Conservation (phyloP, 192 early-diverging fungal genomes). For the Gonapodya sp. region DNA sequence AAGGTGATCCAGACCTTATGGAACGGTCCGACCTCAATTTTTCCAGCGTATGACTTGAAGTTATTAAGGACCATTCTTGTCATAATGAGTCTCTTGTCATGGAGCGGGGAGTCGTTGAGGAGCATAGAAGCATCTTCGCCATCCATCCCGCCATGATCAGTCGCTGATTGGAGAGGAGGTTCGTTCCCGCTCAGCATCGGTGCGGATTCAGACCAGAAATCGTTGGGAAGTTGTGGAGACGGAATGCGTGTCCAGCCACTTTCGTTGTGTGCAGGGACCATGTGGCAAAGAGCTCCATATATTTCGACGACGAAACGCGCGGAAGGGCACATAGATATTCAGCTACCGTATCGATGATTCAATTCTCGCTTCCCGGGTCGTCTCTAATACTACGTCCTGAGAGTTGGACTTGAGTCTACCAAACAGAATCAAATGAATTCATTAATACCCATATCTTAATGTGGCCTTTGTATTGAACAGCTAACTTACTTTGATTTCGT, state of each 20-base stretch:
- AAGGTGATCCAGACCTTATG: conserved; percentile 92
- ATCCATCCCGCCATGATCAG: background rate
- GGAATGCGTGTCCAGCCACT: too few relatives aligned
- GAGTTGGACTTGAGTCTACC: too few relatives aligned
- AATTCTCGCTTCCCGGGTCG: too few relatives aligned
- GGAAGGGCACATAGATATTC: too few relatives aligned
- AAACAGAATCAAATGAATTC: background rate
- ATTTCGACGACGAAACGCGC: too few relatives aligned
- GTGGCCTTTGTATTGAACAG: background rate
- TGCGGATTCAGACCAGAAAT: too few relatives aligned
- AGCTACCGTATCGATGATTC: too few relatives aligned
- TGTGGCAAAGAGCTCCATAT: too few relatives aligned
- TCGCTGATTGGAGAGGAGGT: background rate
- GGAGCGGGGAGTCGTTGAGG: background rate
- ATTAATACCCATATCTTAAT: background rate
- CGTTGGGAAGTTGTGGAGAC: too few relatives aligned
- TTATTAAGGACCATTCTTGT: conserved; percentile 81
- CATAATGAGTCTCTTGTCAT: conserved; percentile 46
- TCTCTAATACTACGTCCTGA: too few relatives aligned
- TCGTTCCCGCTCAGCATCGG: background rate
- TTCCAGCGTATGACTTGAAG: conserved; percentile 93
- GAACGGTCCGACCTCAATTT: conserved; percentile 90
- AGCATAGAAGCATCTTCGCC: background rate
- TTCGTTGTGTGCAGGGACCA: too few relatives aligned
- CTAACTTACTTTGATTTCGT: background rate